These are phyloP conservation scores for Colletotrichum noveboracense DNA, from an alignment of 2,329 filamentous ascomycete species.

Conservation along the genomic window DNA sequence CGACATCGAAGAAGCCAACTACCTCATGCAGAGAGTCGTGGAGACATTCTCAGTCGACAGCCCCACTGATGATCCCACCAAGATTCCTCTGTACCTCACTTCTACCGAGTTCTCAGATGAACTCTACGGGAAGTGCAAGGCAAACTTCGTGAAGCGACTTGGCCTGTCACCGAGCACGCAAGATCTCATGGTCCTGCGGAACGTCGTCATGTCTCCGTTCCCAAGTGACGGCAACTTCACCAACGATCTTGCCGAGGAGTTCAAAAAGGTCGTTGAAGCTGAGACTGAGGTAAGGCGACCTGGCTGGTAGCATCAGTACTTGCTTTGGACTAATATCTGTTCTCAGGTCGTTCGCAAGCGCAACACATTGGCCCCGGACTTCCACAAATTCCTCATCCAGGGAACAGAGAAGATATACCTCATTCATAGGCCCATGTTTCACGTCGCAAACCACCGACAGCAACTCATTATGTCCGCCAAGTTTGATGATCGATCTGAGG, in stretches of 20 bases:
- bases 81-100: constrained; percentile 48
- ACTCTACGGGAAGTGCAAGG: constrained; percentile 45
- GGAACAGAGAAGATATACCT: constrained; percentile 37
- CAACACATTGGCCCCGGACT: constrained; percentile 37
- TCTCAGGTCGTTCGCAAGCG: constrained; percentile 34
- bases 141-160: constrained; percentile 46
- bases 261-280: constrained; percentile 32
- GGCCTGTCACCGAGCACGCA: constrained; percentile 34
- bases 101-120: constrained; percentile 46
- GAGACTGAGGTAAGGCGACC: constrained; percentile 22
- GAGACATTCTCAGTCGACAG: constrained; percentile 45
- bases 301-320: neutral
- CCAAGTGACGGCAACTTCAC: constrained; percentile 45
- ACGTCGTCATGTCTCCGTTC: constrained; percentile 54
- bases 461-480: constrained; percentile 40
- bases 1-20: constrained; percentile 53
- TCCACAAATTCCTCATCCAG: constrained; percentile 43
- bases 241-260: constrained; percentile 35
- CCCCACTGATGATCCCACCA: constrained; percentile 40
- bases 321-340: neutral
- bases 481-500: constrained; percentile 24
- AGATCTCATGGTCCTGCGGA: constrained; percentile 48
- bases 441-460: constrained; percentile 42
- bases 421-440: constrained; percentile 42
- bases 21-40: constrained; percentile 50